Evolutionary conservation across 2,329 filamentous ascomycete genomes (phyloP).

Genomic region (Neonectria ditissima): DNA sequence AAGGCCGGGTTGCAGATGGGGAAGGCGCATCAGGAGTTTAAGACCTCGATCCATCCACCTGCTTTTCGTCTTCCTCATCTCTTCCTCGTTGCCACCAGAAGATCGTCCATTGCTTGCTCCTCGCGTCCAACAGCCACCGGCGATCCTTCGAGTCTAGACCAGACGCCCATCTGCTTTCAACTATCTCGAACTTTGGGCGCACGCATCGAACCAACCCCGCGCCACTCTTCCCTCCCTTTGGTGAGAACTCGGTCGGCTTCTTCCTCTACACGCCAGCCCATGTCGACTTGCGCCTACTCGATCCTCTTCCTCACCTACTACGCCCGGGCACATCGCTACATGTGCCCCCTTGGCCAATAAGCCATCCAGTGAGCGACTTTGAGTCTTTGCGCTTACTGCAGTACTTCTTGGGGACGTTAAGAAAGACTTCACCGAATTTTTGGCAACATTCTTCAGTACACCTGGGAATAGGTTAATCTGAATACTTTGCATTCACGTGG

Average conservation of each 20-base stretch:
- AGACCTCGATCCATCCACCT: slow-evolving; percentile 22
- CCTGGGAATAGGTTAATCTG: neutral
- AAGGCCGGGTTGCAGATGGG: slow-evolving; percentile 14
- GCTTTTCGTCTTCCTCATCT: slow-evolving; percentile 2
- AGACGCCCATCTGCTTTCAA: neutral
- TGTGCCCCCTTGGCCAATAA: slow-evolving; percentile 60
- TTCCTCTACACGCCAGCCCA: slow-evolving; percentile 25
- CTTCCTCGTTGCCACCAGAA: slow-evolving; percentile 12
- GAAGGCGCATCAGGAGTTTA: slow-evolving; percentile 20
- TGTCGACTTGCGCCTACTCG: slow-evolving; percentile 36
- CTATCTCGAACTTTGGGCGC: slow-evolving; percentile 2
- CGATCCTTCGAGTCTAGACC: slow-evolving; percentile 31
- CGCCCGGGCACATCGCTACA: slow-evolving; percentile 53
- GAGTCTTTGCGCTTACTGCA: slow-evolving; percentile 75
- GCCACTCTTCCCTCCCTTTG: neutral
- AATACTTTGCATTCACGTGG: slow-evolving; percentile 12
- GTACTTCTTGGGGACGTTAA: slow-evolving; percentile 54
- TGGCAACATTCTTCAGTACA: neutral
- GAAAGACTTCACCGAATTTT: slow-evolving; percentile 63
- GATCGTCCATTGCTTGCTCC: slow-evolving; percentile 36
- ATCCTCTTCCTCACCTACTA: slow-evolving; percentile 21
- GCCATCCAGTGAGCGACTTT: slow-evolving; percentile 68
- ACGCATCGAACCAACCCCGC: slow-evolving; percentile 17
- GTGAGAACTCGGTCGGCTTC: slow-evolving; percentile 4
- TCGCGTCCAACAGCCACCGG: slow-evolving; percentile 22